A percentile compares a stretch with the other conserved stretches of the same genome.
Conservation (phyloP, 129 eudicot species). For the Cynara cardunculus region DNA sequence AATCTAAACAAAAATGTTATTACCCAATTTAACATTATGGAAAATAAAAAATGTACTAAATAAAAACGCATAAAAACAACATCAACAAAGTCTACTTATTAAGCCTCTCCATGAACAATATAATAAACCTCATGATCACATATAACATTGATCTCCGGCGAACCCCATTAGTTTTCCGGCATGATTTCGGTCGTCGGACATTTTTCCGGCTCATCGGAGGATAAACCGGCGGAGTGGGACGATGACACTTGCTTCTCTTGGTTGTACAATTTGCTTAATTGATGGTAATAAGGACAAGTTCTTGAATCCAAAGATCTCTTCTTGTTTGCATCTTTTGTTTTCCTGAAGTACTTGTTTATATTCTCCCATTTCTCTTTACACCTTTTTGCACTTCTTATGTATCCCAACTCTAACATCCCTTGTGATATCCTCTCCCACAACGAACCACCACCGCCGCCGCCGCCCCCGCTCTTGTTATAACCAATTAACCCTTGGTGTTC, state of each 20-base stretch:
- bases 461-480: neutral
- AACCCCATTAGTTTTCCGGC: conserved; percentile 8
- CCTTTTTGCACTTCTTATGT: conserved; percentile 78
- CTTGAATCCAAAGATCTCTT: conserved; percentile 80
- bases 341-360: conserved; percentile 82
- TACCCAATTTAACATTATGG: conserved; percentile 19
- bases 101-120: conserved; percentile 3
- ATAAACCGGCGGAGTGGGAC: conserved; percentile 10
- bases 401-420: conserved; percentile 74
- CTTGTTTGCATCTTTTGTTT: conserved; percentile 72
- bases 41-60: conserved; percentile 9
- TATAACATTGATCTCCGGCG: neutral
- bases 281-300: conserved; percentile 86
- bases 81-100: conserved; percentile 17
- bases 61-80: neutral
- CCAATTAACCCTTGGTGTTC: conserved; percentile 7
- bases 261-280: conserved; percentile 58
- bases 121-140: neutral
- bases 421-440: conserved; percentile 84
- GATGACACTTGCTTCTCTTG: conserved; percentile 39
- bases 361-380: conserved; percentile 98
- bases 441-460: conserved; percentile 34
- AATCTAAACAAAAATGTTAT: conserved; percentile 7
- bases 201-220: conserved; percentile 15
- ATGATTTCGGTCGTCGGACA: neutral